Evolutionary conservation across 1,139 yeast genomes (phyloP).

Genomic region (Geotrichum phurueaensis): DNA sequence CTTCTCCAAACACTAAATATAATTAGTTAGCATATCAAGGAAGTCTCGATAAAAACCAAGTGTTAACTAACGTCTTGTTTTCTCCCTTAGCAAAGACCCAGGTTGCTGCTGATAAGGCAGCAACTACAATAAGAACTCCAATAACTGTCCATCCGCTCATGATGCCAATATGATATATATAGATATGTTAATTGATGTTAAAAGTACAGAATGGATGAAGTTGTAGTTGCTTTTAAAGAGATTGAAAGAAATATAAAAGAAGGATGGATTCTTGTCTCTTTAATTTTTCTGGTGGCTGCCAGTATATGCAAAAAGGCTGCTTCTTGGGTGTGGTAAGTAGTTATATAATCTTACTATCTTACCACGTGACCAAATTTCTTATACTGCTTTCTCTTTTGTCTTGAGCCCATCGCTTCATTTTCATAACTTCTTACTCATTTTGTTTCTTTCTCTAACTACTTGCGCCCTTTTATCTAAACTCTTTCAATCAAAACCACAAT

Average conservation of each 20-base stretch:
- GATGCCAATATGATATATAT: background rate
- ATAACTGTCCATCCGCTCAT: constrained; percentile 59
- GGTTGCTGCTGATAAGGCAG: constrained; percentile 54
- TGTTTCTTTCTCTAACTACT: background rate
- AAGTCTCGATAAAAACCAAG: background rate
- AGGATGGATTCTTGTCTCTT: background rate
- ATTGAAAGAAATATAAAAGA: background rate
- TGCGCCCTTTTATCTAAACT: background rate
- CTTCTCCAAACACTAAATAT: constrained; percentile 80
- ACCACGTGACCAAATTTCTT: background rate
- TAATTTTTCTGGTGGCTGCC: background rate
- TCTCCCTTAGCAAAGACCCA: constrained; percentile 60
- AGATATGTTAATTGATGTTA: background rate
- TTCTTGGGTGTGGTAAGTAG: background rate
- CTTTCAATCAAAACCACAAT: background rate
- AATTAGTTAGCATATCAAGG: background rate
- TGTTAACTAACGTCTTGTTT: constrained; percentile 37
- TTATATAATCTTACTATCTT: background rate
- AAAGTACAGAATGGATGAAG: background rate
- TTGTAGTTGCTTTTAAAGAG: background rate
- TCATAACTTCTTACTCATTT: background rate
- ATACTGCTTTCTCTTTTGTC: background rate
- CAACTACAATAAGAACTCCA: constrained; percentile 55
- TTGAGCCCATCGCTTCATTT: background rate
- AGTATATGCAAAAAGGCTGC: background rate